Conservation (phyloP, 495 filamentous ascomycete species). For the Parathielavia appendiculata region DNA sequence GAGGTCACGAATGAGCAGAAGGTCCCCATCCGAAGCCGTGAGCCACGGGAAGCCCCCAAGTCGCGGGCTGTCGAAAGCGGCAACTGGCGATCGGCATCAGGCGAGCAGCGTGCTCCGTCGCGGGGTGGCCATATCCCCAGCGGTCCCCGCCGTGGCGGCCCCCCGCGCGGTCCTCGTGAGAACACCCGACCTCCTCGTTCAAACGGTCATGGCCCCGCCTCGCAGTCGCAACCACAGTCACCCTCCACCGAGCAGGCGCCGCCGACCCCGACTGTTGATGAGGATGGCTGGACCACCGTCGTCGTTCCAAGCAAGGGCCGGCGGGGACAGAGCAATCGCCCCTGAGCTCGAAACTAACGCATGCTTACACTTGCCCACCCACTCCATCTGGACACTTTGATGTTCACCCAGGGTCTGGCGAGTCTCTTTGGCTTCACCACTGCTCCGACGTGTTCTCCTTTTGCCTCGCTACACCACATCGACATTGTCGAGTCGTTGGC, state of each 20-base stretch:
- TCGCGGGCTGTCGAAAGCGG: conserved; percentile 45
- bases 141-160: conserved; percentile 35
- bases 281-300: conserved; percentile 78
- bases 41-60: conserved; percentile 31
- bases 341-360: conserved; percentile 23
- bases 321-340: conserved; percentile 34
- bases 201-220: conserved; percentile 38
- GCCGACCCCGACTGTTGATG: conserved; percentile 43
- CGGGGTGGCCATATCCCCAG: conserved; percentile 38
- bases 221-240: conserved; percentile 30
- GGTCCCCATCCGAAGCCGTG: conserved; percentile 24
- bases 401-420: neutral
- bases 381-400: neutral
- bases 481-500: conserved; percentile 13
- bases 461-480: neutral
- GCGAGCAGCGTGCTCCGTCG: conserved; percentile 35
- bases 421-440: neutral
- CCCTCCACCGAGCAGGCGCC: conserved; percentile 28
- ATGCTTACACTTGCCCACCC: neutral
- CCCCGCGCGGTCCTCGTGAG: conserved; percentile 42
- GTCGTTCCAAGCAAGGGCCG: conserved; percentile 56
- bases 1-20: conserved; percentile 32
- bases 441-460: conserved; percentile 4
- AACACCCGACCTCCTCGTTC: conserved; percentile 39
- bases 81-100: conserved; percentile 47